These are phyloP conservation scores for Cyclaneusma minus DNA, from an alignment of 2,329 filamentous ascomycete genomes.

Conservation along the genomic window DNA sequence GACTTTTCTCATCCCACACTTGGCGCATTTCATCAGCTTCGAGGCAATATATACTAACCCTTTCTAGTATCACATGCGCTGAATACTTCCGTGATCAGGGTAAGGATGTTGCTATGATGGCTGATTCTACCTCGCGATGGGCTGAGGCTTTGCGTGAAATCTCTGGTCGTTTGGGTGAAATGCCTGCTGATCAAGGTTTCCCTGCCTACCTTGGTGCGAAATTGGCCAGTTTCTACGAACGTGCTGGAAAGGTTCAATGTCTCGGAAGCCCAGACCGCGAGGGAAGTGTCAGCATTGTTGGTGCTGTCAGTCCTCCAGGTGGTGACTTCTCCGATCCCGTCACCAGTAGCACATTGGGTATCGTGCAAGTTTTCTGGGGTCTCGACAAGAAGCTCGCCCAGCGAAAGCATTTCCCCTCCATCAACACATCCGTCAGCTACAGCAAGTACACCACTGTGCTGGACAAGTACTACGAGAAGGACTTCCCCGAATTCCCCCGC, in stretches of 20 bases:
- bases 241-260: constrained; percentile 73
- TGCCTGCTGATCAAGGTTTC: constrained; percentile 99
- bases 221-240: constrained; percentile 97
- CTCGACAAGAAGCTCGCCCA: constrained; percentile 98
- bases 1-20: too few species aligned
- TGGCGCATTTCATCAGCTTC: too few species aligned
- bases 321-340: constrained; percentile 99
- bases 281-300: constrained; percentile 94
- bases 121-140: constrained; percentile 95
- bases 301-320: constrained; percentile 90
- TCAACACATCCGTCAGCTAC: constrained; percentile 91
- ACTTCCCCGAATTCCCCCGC: constrained; percentile 85
- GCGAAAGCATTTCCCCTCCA: constrained; percentile 96
- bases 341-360: constrained; percentile 82
- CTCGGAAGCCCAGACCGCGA: constrained; percentile 79
- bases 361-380: constrained; percentile 99
- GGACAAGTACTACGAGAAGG: constrained; percentile 87
- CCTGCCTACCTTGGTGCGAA: constrained; percentile 94
- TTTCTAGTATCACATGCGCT: constrained; percentile 78
- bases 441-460: constrained; percentile 86
- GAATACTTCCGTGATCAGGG: constrained; percentile 98
- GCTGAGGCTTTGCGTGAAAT: constrained; percentile 97
- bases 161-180: constrained; percentile 95
- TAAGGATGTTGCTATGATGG: constrained; percentile 99
- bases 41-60: too few species aligned